Conservation (phyloP, 768 basidiomycete genomes). For the Xerocomus spinulosus region DNA sequence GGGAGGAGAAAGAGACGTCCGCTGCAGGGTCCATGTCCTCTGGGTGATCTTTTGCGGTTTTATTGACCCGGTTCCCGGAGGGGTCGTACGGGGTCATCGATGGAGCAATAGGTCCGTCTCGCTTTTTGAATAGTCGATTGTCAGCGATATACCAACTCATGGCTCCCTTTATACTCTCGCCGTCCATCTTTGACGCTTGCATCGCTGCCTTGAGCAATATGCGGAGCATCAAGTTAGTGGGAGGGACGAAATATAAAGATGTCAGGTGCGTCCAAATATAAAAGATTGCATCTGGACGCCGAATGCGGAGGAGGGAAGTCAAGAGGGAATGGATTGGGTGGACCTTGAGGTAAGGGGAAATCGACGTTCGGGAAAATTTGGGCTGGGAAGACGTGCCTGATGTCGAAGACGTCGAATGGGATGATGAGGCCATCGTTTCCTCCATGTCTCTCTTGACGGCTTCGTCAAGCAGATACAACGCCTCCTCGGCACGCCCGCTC, state of each 20-base stretch:
- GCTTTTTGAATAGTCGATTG: conserved; percentile 16
- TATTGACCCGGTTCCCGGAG: too few species aligned
- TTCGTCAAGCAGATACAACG: conserved; percentile 47
- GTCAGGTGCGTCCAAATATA: conserved; percentile 65
- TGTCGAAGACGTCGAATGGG: neutral
- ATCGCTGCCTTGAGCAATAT: conserved; percentile 60
- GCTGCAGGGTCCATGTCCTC: neutral
- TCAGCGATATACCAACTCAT: conserved; percentile 31
- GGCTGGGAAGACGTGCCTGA: neutral
- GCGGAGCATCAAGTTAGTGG: conserved; percentile 52
- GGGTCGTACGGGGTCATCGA: neutral
- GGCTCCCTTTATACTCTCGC: conserved; percentile 46
- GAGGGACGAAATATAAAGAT: conserved; percentile 51
- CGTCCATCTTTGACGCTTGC: conserved; percentile 47
- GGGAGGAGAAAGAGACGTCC: neutral
- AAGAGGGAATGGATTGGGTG: conserved; percentile 43
- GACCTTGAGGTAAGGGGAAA: conserved; percentile 16
- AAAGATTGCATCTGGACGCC: conserved; percentile 62
- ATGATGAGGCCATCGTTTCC: neutral
- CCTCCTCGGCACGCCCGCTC: conserved; percentile 40
- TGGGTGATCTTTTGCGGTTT: too few species aligned
- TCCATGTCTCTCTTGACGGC: conserved; percentile 27
- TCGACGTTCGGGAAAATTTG: neutral
- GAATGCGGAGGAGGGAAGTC: conserved; percentile 42
- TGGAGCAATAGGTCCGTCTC: conserved; percentile 13